These are phyloP conservation scores for Cystobasidium ongulense DNA, from an alignment of 768 basidiomycete species.

Conservation along the genomic window DNA sequence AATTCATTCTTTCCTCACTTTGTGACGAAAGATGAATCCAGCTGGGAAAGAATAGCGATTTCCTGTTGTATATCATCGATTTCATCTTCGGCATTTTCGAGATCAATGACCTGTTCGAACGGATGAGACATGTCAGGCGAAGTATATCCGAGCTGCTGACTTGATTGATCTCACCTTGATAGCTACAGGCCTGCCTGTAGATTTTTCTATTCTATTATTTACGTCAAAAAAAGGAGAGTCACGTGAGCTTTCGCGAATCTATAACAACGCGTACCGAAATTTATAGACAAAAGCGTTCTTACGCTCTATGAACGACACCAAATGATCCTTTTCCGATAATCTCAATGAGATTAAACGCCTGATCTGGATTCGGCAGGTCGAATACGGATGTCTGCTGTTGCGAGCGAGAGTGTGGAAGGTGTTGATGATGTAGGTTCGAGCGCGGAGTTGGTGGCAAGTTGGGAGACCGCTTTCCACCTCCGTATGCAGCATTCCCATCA, in stretches of 20 bases:
- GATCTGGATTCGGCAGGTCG: slow-evolving; percentile 27
- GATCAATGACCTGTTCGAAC: slow-evolving; percentile 69
- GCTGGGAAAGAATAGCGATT: slow-evolving; percentile 91
- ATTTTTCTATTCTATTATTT: slow-evolving; percentile 83
- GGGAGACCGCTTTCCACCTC: background rate
- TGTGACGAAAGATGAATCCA: slow-evolving; percentile 92
- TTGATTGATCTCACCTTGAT: slow-evolving; percentile 57
- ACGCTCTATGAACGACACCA: slow-evolving; percentile 25
- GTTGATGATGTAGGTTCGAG: background rate
- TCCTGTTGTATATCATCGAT: slow-evolving; percentile 99
- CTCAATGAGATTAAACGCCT: slow-evolving; percentile 22
- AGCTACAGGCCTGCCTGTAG: slow-evolving; percentile 91
- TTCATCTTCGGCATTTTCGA: slow-evolving; percentile 98
- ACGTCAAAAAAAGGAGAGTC: slow-evolving; percentile 63
- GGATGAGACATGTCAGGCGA: background rate
- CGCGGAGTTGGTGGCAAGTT: background rate
- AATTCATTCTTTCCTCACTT: slow-evolving; percentile 59
- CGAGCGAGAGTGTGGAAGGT: background rate
- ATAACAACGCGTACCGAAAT: background rate
- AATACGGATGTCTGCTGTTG: slow-evolving; percentile 1
- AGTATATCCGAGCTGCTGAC: no score
- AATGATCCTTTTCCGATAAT: slow-evolving; percentile 24
- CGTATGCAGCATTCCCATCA: background rate
- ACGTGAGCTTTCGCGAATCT: background rate
- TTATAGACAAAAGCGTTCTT: background rate